phyloP scores from a whole-genome alignment of 2,329 filamentous ascomycete species.

The Zymoseptoria crescenta region DNA sequence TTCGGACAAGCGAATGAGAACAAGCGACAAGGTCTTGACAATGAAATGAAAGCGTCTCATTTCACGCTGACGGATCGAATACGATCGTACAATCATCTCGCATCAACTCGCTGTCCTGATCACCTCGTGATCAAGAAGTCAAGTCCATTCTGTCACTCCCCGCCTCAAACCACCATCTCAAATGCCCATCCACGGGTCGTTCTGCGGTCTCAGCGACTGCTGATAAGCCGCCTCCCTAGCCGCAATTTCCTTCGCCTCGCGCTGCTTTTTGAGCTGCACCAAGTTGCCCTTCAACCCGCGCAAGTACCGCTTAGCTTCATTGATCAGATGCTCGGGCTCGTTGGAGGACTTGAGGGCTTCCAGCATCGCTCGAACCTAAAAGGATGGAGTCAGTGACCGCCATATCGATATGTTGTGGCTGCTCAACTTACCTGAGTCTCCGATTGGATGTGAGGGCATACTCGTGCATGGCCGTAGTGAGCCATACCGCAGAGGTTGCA shows the following conservation, averaged over 20 bases:
- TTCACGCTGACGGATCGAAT: background rate
- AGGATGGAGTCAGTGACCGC: constrained; percentile 4
- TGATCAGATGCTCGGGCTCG: constrained; percentile 47
- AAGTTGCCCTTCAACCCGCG: constrained; percentile 49
- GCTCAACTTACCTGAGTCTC: constrained; percentile 38
- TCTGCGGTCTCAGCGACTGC: background rate
- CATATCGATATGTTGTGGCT: background rate
- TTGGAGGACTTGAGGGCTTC: constrained; percentile 52
- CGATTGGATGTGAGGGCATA: constrained; percentile 55
- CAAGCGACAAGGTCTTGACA: background rate
- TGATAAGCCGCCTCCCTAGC: constrained; percentile 13
- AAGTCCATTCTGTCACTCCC: background rate
- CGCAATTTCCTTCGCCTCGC: constrained; percentile 19
- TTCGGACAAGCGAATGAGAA: background rate
- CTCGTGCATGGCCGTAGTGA: constrained; percentile 49
- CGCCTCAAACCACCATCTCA: background rate
- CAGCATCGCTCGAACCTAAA: constrained; percentile 56
- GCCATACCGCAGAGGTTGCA: constrained; percentile 59
- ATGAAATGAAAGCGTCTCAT: background rate
- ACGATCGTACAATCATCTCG: background rate
- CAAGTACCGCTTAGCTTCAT: constrained; percentile 50
- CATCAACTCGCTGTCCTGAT: background rate
- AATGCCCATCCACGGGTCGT: constrained; percentile 1
- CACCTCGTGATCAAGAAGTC: background rate
- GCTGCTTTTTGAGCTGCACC: constrained; percentile 46